Evolutionary conservation across 2,329 filamentous ascomycete genomes (phyloP).

Genomic region (Cladosporium sp.): DNA sequence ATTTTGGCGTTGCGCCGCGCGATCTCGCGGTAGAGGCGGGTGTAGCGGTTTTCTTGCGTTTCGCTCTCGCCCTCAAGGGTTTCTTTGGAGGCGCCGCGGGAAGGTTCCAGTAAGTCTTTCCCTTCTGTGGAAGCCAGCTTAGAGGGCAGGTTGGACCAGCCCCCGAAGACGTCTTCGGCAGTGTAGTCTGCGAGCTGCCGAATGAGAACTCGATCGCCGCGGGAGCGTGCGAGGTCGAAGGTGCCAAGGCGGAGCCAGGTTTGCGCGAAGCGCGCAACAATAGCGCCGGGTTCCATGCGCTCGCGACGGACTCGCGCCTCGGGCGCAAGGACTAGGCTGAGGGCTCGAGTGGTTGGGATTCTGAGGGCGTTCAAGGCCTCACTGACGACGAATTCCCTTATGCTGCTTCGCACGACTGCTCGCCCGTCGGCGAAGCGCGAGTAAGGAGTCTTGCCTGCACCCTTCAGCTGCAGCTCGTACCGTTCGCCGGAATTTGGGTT

Average conservation of each 20-base stretch:
- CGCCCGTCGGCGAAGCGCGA: conserved; percentile 94
- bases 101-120: conserved; percentile 41
- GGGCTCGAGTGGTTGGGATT: conserved; percentile 79
- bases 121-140: conserved; percentile 44
- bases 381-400: conserved; percentile 88
- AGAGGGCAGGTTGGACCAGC: conserved; percentile 77
- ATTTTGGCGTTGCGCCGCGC: conserved; percentile 77
- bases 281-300: conserved; percentile 78
- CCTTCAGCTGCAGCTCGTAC: conserved; percentile 92
- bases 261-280: conserved; percentile 86
- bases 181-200: conserved; percentile 73
- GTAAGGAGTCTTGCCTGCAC: conserved; percentile 88
- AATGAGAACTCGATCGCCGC: conserved; percentile 70
- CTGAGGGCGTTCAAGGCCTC: conserved; percentile 79
- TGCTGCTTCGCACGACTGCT: conserved; percentile 84
- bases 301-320: conserved; percentile 70
- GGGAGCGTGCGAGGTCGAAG: conserved; percentile 81
- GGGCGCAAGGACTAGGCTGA: conserved; percentile 73
- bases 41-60: conserved; percentile 75
- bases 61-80: conserved; percentile 61
- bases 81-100: conserved; percentile 37
- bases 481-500: conserved; percentile 64
- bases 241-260: conserved; percentile 91
- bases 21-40: conserved; percentile 80
- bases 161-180: conserved; percentile 78